Evolutionary conservation across 108 stramenopile species (phyloP).

Genomic region (Pseudonitzschia delicatissima): DNA sequence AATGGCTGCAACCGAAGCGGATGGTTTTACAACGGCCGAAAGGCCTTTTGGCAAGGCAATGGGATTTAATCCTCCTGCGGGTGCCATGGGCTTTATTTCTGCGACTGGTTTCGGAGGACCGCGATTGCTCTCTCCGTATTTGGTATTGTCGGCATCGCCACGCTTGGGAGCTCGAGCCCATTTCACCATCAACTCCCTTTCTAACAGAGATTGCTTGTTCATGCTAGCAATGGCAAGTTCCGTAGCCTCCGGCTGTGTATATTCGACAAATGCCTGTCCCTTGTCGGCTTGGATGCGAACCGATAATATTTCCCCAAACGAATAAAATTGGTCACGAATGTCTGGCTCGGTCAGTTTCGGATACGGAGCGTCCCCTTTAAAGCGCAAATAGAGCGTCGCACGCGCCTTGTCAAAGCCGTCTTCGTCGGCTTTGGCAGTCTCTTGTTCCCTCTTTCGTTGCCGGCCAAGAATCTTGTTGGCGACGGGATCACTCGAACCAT

Average conservation of each 20-base stretch:
- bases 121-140: constrained; percentile 20
- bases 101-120: neutral
- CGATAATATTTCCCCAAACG: constrained; percentile 79
- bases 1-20: constrained; percentile 51
- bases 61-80: constrained; percentile 36
- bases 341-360: constrained; percentile 58
- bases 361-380: constrained; percentile 55
- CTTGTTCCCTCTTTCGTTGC: constrained; percentile 54
- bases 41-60: constrained; percentile 28
- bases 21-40: constrained; percentile 23
- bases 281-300: constrained; percentile 78
- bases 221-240: constrained; percentile 79
- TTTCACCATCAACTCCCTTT: constrained; percentile 56
- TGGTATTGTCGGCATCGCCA: constrained; percentile 51
- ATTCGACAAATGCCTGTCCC: constrained; percentile 87
- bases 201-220: constrained; percentile 59
- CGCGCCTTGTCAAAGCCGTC: constrained; percentile 72
- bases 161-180: constrained; percentile 88
- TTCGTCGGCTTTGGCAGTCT: constrained; percentile 48
- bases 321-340: constrained; percentile 77
- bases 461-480: constrained; percentile 81
- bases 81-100: constrained; percentile 31
- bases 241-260: constrained; percentile 77
- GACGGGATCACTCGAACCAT: constrained; percentile 91
- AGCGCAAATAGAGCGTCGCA: constrained; percentile 77